phyloP scores from a whole-genome alignment of 306 rosid genomes.

The Trichosanthes truncata region DNA sequence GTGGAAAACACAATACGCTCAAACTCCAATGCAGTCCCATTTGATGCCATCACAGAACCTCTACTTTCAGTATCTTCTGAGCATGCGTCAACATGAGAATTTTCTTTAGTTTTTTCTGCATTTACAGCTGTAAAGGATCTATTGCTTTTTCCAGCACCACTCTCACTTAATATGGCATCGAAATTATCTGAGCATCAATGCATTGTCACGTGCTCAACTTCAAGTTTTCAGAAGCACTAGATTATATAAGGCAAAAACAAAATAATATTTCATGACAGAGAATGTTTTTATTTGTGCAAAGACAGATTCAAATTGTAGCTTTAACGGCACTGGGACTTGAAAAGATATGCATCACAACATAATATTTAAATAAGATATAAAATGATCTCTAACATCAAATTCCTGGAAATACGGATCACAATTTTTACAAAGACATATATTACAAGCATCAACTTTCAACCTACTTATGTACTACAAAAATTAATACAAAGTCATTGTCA shows the following conservation, averaged over 20 bases:
- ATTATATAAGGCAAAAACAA: neutral
- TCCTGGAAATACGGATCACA: neutral
- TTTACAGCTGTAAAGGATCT: conserved; percentile 17
- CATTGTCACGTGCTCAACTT: conserved; percentile 19
- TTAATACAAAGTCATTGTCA: neutral
- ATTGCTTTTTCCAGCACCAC: conserved; percentile 27
- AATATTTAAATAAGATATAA: neutral
- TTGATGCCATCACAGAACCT: conserved; percentile 16
- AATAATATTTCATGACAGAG: neutral
- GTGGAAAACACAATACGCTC: conserved; percentile 23
- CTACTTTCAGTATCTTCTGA: conserved; percentile 19
- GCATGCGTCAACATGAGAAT: conserved; percentile 11
- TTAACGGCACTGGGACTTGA: neutral
- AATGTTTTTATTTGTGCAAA: neutral
- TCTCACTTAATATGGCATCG: conserved; percentile 21
- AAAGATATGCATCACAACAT: neutral
- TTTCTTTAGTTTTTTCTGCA: conserved; percentile 19
- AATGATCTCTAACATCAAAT: neutral
- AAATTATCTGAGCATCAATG: conserved; percentile 34
- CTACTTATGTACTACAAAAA: neutral
- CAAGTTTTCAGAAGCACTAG: conserved; percentile 14
- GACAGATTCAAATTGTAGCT: neutral
- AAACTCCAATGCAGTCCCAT: conserved; percentile 26
- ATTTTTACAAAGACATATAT: neutral
- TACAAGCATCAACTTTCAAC: neutral